phyloP scores from a whole-genome alignment of 1,284 basidiomycete species.

The Papiliotrema laurentii region DNA sequence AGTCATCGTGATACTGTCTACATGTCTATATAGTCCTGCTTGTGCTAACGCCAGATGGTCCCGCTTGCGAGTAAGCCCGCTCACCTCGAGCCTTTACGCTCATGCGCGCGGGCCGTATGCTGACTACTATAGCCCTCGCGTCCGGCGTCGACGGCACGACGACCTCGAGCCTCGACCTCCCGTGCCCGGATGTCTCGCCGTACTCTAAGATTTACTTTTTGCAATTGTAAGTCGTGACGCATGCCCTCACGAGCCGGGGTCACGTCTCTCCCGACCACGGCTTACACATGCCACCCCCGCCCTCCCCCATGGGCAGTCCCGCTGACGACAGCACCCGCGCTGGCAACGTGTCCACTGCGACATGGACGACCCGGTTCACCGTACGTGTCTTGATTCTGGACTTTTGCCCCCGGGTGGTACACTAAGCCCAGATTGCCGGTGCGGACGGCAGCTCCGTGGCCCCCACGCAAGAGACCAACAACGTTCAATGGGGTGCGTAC shows the following conservation, averaged over 20 bases:
- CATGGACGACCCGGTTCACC: constrained; percentile 48
- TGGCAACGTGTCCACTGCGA: constrained; percentile 24
- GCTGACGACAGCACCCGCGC: constrained; percentile 19
- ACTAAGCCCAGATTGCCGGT: constrained; percentile 32
- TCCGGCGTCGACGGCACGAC: constrained; percentile 41
- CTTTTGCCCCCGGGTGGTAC: neutral
- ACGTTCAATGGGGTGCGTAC: constrained; percentile 38
- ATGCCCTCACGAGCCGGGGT: neutral
- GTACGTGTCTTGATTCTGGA: constrained; percentile 17
- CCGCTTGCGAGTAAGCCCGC: constrained; percentile 19
- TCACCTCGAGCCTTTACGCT: neutral
- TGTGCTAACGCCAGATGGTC: constrained; percentile 19
- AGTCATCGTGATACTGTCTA: neutral
- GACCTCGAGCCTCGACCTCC: constrained; percentile 19
- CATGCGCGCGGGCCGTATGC: constrained; percentile 2
- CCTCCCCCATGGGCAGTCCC: neutral
- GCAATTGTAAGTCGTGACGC: constrained; percentile 37
- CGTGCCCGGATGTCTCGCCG: constrained; percentile 44
- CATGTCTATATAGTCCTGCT: neutral
- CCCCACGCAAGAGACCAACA: constrained; percentile 35
- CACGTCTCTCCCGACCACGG: neutral
- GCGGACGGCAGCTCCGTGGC: constrained; percentile 35
- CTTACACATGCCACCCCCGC: neutral
- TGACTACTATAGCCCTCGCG: constrained; percentile 23
- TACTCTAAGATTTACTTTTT: constrained; percentile 49